Evolutionary conservation across 306 rosid species (phyloP).

Genomic region (Pyrus bretschneideri): DNA sequence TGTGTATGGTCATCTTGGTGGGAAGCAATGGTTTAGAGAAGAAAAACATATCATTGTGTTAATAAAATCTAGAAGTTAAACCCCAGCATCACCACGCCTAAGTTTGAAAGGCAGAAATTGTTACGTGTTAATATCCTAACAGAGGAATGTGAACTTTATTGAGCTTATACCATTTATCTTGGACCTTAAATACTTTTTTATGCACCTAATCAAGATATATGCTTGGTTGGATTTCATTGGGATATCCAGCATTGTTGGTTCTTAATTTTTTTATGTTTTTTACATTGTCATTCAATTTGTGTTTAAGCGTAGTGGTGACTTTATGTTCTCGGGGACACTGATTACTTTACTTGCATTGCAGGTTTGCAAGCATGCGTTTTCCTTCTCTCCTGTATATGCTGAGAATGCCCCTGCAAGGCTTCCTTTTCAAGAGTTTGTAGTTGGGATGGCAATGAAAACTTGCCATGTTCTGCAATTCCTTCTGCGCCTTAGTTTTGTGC

Average conservation of each 20-base stretch:
- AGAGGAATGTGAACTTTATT: not conserved
- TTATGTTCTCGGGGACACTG: not conserved
- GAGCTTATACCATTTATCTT: not conserved
- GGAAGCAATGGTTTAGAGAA: not conserved
- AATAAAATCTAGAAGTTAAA: not conserved
- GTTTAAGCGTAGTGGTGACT: not conserved
- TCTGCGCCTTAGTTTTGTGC: slow-evolving; percentile 90
- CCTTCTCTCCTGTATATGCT: slow-evolving; percentile 97
- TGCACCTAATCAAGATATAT: not conserved
- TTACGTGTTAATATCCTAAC: not conserved
- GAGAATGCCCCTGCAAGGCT: slow-evolving; percentile 92
- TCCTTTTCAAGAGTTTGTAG: slow-evolving; percentile 95
- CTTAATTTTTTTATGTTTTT: not conserved
- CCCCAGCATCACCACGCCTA: not conserved
- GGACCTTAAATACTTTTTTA: not conserved
- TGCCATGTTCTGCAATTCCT: slow-evolving; percentile 93
- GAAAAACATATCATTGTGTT: not conserved
- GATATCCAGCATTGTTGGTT: not conserved
- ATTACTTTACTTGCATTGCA: slow-evolving; percentile 31
- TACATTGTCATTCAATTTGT: not conserved
- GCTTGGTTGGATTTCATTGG: not conserved
- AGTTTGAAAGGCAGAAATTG: not conserved
- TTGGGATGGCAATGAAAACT: slow-evolving; percentile 97
- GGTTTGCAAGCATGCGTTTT: slow-evolving; percentile 97
- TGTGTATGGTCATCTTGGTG: not conserved